Base-by-base conservation (phyloP, 2,329 filamentous ascomycete species). In the Hypoxylon rubiginosum region DNA sequence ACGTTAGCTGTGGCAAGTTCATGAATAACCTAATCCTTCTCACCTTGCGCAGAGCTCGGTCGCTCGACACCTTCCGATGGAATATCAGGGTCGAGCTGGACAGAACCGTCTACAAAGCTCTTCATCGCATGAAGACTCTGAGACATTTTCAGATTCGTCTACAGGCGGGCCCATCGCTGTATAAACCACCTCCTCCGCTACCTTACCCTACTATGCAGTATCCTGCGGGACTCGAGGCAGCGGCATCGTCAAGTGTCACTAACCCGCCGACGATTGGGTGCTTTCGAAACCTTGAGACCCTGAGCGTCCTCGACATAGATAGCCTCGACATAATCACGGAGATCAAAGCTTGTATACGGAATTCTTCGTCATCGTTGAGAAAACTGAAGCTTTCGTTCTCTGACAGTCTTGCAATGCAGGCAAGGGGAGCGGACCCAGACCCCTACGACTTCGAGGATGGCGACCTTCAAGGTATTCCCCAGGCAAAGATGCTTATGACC, bases 71-170 rank as follows among this genome's bases (percentile, higher is more conserved):
- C 2, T 89, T 90, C 71, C 81, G 85, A 68, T 91, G 88, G 88
- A 88, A 90, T 73, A 86, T 90, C 58, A 83, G 87, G 6, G 84
- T 91, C 58, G 88, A 90, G 74, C 81, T 91, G 9, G 88, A 84
- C 73, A 81, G 86, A 5, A 83, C 82, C 1, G 83, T 90, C 4
- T 90, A 88, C 76, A 81, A 81, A 61, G 82, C 83, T 34, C 79
- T 91, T 10, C 88, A 89, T 72, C 76, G 81, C 34, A 86, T 89
- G 60, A 65, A 78, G 17, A 80, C 83, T 6, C 79, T 91, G 28
- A 82, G 82, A 59, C 78, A 85, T 64, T 71, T 91, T 11, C 85
- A 88, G 67, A 72, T 91, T 46, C 85, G 88, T 59, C 82, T 90
- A 76, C 88, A 90, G 65, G 79, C 81, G 3, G 88, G 87, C 1